Conservation (phyloP, 2,329 filamentous ascomycete genomes). For the Aspergillus sp. region DNA sequence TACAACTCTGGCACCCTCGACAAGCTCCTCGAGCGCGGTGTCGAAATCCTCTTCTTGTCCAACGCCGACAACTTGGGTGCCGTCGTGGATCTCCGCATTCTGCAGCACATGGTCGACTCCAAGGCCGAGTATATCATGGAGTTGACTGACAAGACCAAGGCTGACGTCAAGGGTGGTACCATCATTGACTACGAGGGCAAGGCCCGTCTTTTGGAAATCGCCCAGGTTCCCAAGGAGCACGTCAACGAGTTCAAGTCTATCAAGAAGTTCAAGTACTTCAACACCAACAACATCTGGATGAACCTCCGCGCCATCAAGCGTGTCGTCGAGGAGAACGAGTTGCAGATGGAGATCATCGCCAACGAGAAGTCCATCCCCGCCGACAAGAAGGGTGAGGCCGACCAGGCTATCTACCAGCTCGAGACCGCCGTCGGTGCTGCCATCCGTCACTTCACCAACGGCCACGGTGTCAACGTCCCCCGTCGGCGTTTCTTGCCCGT, state of each 20-base stretch:
- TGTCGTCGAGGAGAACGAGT: slow-evolving; percentile 95
- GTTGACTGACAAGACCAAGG: slow-evolving; percentile 99
- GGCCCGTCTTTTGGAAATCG: slow-evolving; percentile 94
- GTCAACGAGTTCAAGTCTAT: slow-evolving; percentile 99
- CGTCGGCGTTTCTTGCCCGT: slow-evolving; percentile 97
- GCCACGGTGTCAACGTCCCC: slow-evolving; percentile 97
- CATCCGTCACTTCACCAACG: slow-evolving; percentile 98
- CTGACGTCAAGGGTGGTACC: slow-evolving; percentile 99
- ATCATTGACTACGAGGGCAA: slow-evolving; percentile 99
- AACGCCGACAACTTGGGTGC: slow-evolving; percentile 98
- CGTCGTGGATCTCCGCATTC: slow-evolving; percentile 93
- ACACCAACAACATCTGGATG: slow-evolving; percentile 99
- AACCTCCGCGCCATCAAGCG: slow-evolving; percentile 97
- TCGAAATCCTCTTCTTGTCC: slow-evolving; percentile 97
- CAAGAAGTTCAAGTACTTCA: slow-evolving; percentile 99
- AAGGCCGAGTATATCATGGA: slow-evolving; percentile 99
- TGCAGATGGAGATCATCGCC: slow-evolving; percentile 99
- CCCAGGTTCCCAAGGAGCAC: slow-evolving; percentile 99
- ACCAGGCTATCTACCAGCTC: slow-evolving; percentile 94
- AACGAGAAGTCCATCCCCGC: slow-evolving; percentile 98
- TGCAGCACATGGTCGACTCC: slow-evolving; percentile 99
- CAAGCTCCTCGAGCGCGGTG: slow-evolving; percentile 88
- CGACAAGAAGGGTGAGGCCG: slow-evolving; percentile 99
- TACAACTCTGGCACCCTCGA: slow-evolving; percentile 99
- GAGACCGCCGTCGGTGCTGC: slow-evolving; percentile 98